Evolutionary conservation across 768 basidiomycete genomes (phyloP), one percentile per base, ranked within the genome.

Genomic region (Mycena sanguinolenta): DNA sequence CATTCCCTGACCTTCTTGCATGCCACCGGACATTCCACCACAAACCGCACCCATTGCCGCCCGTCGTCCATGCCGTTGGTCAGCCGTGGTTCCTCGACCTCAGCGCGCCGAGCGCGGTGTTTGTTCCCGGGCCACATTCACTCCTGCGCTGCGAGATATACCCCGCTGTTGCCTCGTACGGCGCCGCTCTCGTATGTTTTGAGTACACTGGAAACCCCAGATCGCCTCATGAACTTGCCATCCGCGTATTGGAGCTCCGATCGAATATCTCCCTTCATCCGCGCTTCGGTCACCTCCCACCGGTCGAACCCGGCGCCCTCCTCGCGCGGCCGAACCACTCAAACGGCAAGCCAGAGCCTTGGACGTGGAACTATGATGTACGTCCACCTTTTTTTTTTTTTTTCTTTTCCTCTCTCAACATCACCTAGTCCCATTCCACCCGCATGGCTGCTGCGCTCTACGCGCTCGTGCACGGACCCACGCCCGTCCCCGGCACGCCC

Each of bases 351-450:
- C 32, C 32, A 34, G 12, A n/a, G 8, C 42, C 44, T 2, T 60
- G 42, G 59, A 60, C 21, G 44, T 60, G 59, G 59, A 60, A 60
- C 21, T 60, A 60, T 30, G 59, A 60, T 21, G 59, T 60, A 5
- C 3, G 59, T 46, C 8, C 21, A 1, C 44, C 44, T 10, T 46
- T 23, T n/a, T 8, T n/a, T 21, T n/a, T 17, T 8, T 2, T 4
- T 46, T 23, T 30, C 9, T n/a, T 23, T 19, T 49, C 10, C 5
- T n/a, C 4, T 27, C 59, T 32, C 3, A 39, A 25, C 25, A 10
- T 9, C 25, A 46, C 30, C 13, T 30, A 62, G 61, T 39, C 62
- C 9, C 50, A 27, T 25, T 30, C 62, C 49, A 23, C 50, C 17
- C 34, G 27, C 16, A 63, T 63, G 62, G 62, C 62, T 16, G 62